Evolutionary conservation across 1,139 yeast genomes (phyloP), one percentile per base, ranked within the genome.

Genomic region (Meyerozyma athensensis): DNA sequence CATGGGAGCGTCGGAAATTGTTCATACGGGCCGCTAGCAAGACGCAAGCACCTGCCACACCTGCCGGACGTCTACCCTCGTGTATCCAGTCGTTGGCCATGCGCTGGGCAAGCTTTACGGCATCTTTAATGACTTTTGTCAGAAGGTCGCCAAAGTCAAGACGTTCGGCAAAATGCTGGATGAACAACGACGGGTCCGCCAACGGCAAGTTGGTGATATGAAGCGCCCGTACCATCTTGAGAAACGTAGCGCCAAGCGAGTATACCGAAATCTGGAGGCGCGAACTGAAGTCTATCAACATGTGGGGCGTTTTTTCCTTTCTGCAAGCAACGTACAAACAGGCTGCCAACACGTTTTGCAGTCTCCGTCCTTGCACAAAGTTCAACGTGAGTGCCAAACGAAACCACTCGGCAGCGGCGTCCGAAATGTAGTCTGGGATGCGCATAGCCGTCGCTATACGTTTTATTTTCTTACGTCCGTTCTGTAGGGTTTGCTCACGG

Each of bases 1-100:
- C 79, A 59, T 92, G 96, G 4, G 95, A 83, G 52, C 97, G 72
- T 51, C 96, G 74, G 56, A 86, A 81, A 53, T 90, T 90, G 61
- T 92, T 92, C 97, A 92, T 92, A 60, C 98, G 74, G 3, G 97
- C 92, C 0, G 99, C 98, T 37, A 92, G 64, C 36, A 94, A 60
- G 2, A 92, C 74, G 60, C 97, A 89, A 0, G 98, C 98, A 20
- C 98, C 99, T 0, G 98, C 98, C 37, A 92, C 78, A 53, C 99
- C 98, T 0, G 98, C 97, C 0, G 98, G 98, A 44, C 98, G 74
- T 56, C 99, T 76, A 23, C 99, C 99, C 58, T 87, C 95, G 54
- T 83, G 86, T 46, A 92, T 85, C 97, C 97, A 92, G 56, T 92
- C 98, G 36, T 81, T 77, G 17, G 90, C 74, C 99, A 92, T 92